These are phyloP conservation scores for Tieghemostelium lacteum DNA, from an alignment of 78 protist species.

Conservation along the genomic window DNA sequence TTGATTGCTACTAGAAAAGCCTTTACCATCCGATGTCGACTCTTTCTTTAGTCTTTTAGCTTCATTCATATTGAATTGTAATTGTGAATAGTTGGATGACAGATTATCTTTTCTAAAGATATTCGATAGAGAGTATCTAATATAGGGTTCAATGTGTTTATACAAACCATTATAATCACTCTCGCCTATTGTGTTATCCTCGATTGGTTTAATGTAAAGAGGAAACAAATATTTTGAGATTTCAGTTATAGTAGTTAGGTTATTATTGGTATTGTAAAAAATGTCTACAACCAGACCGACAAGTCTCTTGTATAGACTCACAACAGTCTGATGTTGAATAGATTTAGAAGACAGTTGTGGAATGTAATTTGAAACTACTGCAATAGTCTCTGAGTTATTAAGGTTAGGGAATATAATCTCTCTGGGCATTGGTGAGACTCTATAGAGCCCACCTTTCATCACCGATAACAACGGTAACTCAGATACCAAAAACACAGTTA, in stretches of 20 bases:
- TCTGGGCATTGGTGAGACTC: background rate
- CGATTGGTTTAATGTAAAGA: background rate
- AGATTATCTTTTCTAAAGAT: background rate
- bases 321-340: background rate
- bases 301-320: background rate
- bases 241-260: background rate
- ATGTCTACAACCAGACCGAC: background rate
- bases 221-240: background rate
- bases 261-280: no score
- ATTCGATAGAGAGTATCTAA: background rate
- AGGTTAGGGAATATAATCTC: background rate
- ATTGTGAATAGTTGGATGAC: no score
- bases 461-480: background rate
- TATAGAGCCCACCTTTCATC: no score
- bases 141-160: no score
- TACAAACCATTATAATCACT: background rate
- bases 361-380: no score
- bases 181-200: background rate
- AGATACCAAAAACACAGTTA: background rate
- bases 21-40: no score
- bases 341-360: background rate
- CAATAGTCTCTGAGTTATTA: background rate
- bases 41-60: no score
- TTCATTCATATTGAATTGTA: no score
- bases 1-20: no score